Conservation (phyloP, 768 basidiomycete species). For the Naganishia antarctica region DNA sequence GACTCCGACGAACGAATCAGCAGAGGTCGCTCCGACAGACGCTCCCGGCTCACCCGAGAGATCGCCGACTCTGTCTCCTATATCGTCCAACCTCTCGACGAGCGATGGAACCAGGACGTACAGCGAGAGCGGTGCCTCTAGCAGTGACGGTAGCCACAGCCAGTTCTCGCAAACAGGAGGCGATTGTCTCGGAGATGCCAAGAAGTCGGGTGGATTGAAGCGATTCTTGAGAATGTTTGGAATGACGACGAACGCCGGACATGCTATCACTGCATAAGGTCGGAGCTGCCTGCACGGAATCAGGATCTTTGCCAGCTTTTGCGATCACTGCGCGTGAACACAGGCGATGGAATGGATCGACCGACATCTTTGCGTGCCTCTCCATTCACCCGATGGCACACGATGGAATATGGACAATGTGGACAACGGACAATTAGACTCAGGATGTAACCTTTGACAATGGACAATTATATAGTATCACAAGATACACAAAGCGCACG, state of each 20-base stretch:
- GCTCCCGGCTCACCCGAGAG: neutral
- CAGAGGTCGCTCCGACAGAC: no score
- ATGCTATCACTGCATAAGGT: neutral
- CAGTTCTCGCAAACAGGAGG: neutral
- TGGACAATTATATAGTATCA: neutral
- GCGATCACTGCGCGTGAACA: no score
- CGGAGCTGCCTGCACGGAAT: no score
- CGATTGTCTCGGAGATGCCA: neutral
- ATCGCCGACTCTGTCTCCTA: neutral
- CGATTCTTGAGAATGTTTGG: conserved; percentile 9
- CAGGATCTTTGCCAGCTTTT: no score
- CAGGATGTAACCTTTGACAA: neutral
- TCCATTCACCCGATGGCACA: no score
- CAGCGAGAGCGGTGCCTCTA: conserved; percentile 7
- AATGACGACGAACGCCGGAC: conserved; percentile 9
- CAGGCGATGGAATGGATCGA: no score
- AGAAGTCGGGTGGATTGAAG: conserved; percentile 16
- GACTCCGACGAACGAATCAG: neutral
- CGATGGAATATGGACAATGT: no score
- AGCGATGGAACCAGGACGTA: conserved; percentile 13
- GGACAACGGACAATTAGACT: no score
- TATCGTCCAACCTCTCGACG: conserved; percentile 2
- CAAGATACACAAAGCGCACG: no score
- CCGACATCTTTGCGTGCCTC: no score
- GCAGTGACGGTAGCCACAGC: conserved; percentile 8